Evolutionary conservation across 2,329 filamentous ascomycete genomes (phyloP).

Genomic region (Knufia petricola): DNA sequence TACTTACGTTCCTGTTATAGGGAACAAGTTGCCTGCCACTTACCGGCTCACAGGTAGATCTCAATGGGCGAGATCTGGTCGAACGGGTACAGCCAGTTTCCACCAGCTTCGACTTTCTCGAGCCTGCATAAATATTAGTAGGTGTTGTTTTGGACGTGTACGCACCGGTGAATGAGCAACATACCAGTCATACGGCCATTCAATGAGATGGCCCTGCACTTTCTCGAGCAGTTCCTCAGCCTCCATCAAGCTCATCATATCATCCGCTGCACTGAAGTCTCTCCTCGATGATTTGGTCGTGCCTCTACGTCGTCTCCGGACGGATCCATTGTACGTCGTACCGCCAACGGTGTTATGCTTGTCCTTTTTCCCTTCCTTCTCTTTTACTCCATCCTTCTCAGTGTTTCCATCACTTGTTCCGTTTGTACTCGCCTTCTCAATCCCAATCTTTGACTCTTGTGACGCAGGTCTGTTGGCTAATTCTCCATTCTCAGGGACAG

Average conservation of each 20-base stretch:
- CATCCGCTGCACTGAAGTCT: slow-evolving; percentile 52
- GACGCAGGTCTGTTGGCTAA: slow-evolving; percentile 22
- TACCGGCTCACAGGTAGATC: slow-evolving; percentile 48
- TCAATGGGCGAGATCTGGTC: slow-evolving; percentile 92
- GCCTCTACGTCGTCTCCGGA: slow-evolving; percentile 33
- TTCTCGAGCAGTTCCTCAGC: slow-evolving; percentile 72
- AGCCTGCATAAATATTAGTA: slow-evolving; percentile 56
- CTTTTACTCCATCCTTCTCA: not conserved
- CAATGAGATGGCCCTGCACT: slow-evolving; percentile 78
- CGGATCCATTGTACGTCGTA: slow-evolving; percentile 27
- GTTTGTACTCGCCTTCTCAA: slow-evolving; percentile 19
- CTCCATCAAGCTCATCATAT: slow-evolving; percentile 63
- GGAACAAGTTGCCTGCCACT: too few species aligned
- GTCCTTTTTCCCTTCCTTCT: not conserved
- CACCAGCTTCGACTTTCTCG: slow-evolving; percentile 77
- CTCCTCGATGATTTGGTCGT: slow-evolving; percentile 39
- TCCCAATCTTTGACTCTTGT: slow-evolving; percentile 35
- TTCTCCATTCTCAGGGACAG: slow-evolving; percentile 20
- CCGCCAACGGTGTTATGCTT: slow-evolving; percentile 18
- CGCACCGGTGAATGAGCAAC: too few species aligned
- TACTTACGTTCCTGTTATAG: too few species aligned
- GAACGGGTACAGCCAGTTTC: slow-evolving; percentile 94
- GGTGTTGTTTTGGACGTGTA: too few species aligned
- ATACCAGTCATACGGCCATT: slow-evolving; percentile 87
- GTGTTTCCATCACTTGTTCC: not conserved